Percentiles rank a stretch among this genome's conserved stretches.
These are phyloP conservation scores for Geotrichum phurueaensis DNA, from an alignment of 1,139 yeast genomes.

Conservation along the genomic window DNA sequence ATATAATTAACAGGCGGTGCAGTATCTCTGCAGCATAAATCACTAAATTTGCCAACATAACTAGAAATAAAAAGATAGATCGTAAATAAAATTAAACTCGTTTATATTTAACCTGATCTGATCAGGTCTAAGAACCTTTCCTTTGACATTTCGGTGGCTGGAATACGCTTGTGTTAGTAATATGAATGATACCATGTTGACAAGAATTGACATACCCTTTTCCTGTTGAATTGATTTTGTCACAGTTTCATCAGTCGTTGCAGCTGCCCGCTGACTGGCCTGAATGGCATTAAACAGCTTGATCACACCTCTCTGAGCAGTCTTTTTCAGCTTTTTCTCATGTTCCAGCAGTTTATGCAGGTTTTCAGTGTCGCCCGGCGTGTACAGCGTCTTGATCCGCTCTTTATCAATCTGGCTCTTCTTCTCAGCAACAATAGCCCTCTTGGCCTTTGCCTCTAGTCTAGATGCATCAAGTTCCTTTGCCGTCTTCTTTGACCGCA, in stretches of 20 bases:
- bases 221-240: constrained; percentile 46
- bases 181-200: neutral
- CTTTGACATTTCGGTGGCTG: constrained; percentile 75
- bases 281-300: constrained; percentile 85
- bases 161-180: constrained; percentile 1
- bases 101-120: constrained; percentile 55
- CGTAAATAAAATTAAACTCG: neutral
- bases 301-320: constrained; percentile 92
- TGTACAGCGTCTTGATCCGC: constrained; percentile 49
- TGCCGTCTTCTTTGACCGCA: constrained; percentile 56
- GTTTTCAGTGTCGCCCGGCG: constrained; percentile 43
- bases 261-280: constrained; percentile 56
- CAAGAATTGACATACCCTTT: constrained; percentile 22
- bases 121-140: constrained; percentile 86
- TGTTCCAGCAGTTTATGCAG: constrained; percentile 56
- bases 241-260: constrained; percentile 34
- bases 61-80: neutral
- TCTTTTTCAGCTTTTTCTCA: constrained; percentile 69
- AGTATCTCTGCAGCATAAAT: neutral
- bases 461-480: constrained; percentile 75
- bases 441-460: constrained; percentile 76
- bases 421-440: constrained; percentile 65
- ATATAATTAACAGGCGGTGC: neutral
- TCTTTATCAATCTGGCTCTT: constrained; percentile 60
- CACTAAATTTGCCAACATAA: constrained; percentile 39